These are phyloP conservation scores for Durio zibethinus DNA, from an alignment of 345 rosid genomes.

Conservation along the genomic window DNA sequence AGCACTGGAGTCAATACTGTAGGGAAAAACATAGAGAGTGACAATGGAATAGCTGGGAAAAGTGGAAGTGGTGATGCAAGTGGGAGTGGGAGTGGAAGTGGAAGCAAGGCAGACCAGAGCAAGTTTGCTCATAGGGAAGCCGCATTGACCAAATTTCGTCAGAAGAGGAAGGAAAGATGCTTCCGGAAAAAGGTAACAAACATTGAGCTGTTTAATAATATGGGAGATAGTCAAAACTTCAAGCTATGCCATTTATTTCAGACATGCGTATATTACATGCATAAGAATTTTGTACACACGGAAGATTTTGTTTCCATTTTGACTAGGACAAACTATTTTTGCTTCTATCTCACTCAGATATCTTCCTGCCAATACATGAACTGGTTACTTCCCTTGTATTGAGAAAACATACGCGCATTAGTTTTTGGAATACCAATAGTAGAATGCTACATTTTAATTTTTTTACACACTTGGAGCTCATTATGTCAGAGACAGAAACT, in stretches of 20 bases:
- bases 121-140: conserved; percentile 34
- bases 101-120: conserved; percentile 26
- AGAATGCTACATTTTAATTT: background rate
- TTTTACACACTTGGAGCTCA: background rate
- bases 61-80: conserved; percentile 37
- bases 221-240: background rate
- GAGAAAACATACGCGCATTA: background rate
- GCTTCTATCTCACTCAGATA: background rate
- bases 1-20: conserved; percentile 34
- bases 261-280: background rate
- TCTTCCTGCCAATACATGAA: background rate
- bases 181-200: conserved; percentile 36
- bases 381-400: background rate
- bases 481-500: background rate
- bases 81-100: conserved; percentile 40
- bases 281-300: background rate
- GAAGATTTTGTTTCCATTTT: background rate
- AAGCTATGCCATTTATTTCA: background rate
- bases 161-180: conserved; percentile 37
- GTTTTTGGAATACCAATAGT: background rate
- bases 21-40: conserved; percentile 32
- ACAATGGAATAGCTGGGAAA: conserved; percentile 31
- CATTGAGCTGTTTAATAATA: background rate
- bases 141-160: conserved; percentile 39
- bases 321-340: background rate